Evolutionary conservation across 805 yeast genomes (phyloP), one percentile per base, ranked within the genome.

Genomic region (Candida piceae): DNA sequence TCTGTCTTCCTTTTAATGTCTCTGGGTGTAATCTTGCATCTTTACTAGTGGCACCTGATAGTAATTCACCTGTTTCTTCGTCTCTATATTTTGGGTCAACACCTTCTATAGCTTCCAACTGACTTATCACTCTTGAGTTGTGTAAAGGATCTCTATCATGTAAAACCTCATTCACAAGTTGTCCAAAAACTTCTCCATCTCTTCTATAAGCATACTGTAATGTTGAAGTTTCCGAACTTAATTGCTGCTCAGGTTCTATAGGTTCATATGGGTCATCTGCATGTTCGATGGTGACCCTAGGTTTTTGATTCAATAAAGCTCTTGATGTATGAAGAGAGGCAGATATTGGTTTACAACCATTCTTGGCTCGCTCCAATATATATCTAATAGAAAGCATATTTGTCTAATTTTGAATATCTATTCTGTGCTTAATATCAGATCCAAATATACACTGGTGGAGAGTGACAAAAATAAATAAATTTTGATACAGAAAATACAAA

Each of bases 1-100:
- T 74, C 9, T 70, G 68, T 40, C 79, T 66, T 0, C 82, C 94
- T 31, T 54, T 46, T 4, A 77, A 40, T 0, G 95, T 85, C 16
- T 62, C 61, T 0, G 74, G 74, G 46, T 78, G 72, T 5, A 80
- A 59, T 49, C 90, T 64, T 10, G 78, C 76, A 38, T 73, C 78
- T 36, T 62, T 63, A 22, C 76, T 59, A 23, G 62, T 71, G 5
- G 49, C 50, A 7, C 74, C 80, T n/a, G 36, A 42, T 10, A 54
- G 32, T 7, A 52, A 29, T 29, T 58, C 56, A 5, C 62, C 64
- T 1, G 63, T 57, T 23, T 53, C 49, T 7, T 50, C 35, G 35
- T 58, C 46, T 39, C 71, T 56, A 41, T 46, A 63, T 30, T 52
- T 48, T 4, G 62, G 54, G 26, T 59, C 55, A 12, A 53, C 56